These are phyloP conservation scores for Aquilaria malaccensis DNA, from an alignment of 345 rosid species.

Conservation along the genomic window DNA sequence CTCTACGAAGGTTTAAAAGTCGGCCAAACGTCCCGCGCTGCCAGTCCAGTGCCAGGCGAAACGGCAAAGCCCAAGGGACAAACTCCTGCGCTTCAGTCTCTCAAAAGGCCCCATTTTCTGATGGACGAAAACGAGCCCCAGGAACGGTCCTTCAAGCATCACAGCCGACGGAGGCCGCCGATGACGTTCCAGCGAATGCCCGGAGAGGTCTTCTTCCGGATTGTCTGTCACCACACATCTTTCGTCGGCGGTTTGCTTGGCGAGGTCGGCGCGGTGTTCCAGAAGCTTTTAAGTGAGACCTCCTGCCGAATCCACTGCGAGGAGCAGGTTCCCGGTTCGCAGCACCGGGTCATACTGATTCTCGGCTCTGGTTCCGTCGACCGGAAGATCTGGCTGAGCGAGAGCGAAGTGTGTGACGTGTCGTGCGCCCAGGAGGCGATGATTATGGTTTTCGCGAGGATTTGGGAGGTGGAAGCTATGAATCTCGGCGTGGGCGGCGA, in stretches of 20 bases:
- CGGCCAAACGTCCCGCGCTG: too few species aligned
- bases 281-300: conserved; percentile 30
- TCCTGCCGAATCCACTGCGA: conserved; percentile 31
- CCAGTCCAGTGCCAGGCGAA: too few species aligned
- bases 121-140: not conserved
- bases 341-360: conserved; percentile 32
- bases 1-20: too few species aligned
- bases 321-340: conserved; percentile 25
- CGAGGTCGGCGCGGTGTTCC: conserved; percentile 21
- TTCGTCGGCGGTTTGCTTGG: conserved; percentile 38
- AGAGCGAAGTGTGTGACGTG: conserved; percentile 27
- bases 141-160: conserved; percentile 5
- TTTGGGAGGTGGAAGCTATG: conserved; percentile 41
- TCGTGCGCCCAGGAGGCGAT: conserved; percentile 55
- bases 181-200: conserved; percentile 11
- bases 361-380: conserved; percentile 30
- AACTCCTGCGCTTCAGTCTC: not conserved
- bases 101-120: too few species aligned
- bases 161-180: conserved; percentile 1
- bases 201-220: conserved; percentile 25
- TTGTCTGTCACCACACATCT: conserved; percentile 37
- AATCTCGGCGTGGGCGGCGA: conserved; percentile 16
- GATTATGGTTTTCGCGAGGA: conserved; percentile 51
- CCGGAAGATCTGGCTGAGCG: conserved; percentile 22
- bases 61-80: too few species aligned